phyloP scores from a whole-genome alignment of 1,284 basidiomycete species.

The Agroathelia rolfsii region DNA sequence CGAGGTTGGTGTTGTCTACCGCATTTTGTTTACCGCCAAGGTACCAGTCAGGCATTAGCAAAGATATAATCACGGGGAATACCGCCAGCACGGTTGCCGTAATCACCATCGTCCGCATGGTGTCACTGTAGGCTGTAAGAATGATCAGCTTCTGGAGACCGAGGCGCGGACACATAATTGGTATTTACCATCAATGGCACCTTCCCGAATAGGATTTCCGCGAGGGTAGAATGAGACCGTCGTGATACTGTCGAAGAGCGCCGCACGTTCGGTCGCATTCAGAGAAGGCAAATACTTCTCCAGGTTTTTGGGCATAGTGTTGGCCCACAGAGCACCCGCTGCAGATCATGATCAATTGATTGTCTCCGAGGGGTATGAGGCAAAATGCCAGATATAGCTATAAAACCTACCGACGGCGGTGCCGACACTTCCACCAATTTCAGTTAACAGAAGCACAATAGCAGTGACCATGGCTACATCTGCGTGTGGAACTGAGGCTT shows the following conservation, averaged over 20 bases:
- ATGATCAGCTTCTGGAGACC: not conserved
- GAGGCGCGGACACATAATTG: conserved; percentile 1
- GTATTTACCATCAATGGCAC: conserved; percentile 40
- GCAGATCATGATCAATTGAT: conserved; percentile 1
- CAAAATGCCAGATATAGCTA: too few species aligned
- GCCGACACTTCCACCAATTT: conserved; percentile 71
- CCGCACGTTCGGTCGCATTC: conserved; percentile 23
- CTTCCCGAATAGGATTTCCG: conserved; percentile 44
- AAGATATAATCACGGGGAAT: conserved; percentile 27
- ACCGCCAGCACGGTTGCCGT: conserved; percentile 31
- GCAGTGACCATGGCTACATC: conserved; percentile 81
- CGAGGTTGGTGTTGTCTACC: conserved; percentile 22
- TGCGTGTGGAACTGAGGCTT: conserved; percentile 65
- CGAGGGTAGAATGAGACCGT: conserved; percentile 33
- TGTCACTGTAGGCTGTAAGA: conserved; percentile 38
- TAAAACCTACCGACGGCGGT: conserved; percentile 43
- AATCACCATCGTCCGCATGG: conserved; percentile 45
- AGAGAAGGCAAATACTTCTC: conserved; percentile 39
- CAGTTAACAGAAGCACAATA: conserved; percentile 69
- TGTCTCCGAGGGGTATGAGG: not conserved
- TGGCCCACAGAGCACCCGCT: conserved; percentile 53
- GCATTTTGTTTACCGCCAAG: conserved; percentile 37
- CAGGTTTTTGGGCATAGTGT: conserved; percentile 50
- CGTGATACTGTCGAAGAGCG: conserved; percentile 43
- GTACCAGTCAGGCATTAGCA: conserved; percentile 37